phyloP scores from a whole-genome alignment of 371 early-diverging fungal genomes.

The Lichtheimia ramosa region DNA sequence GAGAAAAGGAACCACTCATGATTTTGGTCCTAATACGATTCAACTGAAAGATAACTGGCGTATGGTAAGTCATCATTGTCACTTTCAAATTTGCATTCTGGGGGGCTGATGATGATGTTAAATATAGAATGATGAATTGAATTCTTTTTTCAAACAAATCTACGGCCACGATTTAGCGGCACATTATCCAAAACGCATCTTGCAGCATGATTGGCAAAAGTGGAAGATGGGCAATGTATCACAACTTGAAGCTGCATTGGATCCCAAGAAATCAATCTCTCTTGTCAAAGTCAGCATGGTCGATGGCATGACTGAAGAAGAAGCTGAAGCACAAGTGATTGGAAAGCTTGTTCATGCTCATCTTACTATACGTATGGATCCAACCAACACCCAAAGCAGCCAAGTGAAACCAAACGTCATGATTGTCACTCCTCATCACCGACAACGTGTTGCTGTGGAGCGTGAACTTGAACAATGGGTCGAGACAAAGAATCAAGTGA shows the following conservation, averaged over 20 bases:
- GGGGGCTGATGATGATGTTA: background rate
- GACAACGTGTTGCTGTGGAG: conserved; percentile 47
- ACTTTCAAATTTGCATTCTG: background rate
- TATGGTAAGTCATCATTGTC: conserved; percentile 47
- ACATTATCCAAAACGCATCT: conserved; percentile 23
- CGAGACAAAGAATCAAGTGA: conserved; percentile 7
- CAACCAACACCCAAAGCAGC: conserved; percentile 1
- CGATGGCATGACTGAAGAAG: conserved; percentile 9
- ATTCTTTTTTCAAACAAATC: conserved; percentile 50
- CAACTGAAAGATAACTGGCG: conserved; percentile 63
- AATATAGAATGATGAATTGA: conserved; percentile 50
- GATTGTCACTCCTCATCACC: conserved; percentile 58
- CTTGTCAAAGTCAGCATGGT: conserved; percentile 30
- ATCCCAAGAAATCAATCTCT: conserved; percentile 40
- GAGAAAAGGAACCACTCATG: conserved; percentile 31
- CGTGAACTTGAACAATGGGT: conserved; percentile 12
- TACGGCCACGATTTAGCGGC: conserved; percentile 50
- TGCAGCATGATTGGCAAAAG: conserved; percentile 21
- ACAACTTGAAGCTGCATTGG: conserved; percentile 32
- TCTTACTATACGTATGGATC: conserved; percentile 11
- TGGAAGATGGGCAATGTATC: background rate
- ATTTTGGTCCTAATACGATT: conserved; percentile 56
- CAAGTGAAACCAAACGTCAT: conserved; percentile 20
- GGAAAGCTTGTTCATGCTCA: conserved; percentile 37
- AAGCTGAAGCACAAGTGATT: conserved; percentile 44